These are phyloP conservation scores for Volutella citrinella DNA, from an alignment of 2,329 filamentous ascomycete species.

Conservation along the genomic window DNA sequence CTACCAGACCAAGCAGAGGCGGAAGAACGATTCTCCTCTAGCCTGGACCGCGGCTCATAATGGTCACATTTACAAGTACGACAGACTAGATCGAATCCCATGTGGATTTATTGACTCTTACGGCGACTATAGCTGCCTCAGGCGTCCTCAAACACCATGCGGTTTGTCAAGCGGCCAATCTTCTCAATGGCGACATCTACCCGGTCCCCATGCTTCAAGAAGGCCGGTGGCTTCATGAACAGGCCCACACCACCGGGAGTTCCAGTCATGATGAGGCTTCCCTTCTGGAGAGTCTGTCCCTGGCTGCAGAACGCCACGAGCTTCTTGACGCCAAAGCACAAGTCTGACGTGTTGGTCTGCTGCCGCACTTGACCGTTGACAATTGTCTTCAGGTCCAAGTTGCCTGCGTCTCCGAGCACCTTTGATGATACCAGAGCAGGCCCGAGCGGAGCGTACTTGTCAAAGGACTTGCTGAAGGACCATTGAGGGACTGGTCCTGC, in stretches of 20 bases:
- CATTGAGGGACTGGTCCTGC: slow-evolving; percentile 24
- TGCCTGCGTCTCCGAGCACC: slow-evolving; percentile 26
- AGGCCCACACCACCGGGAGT: slow-evolving; percentile 27
- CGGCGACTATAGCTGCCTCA: too few species aligned
- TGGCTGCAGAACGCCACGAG: slow-evolving; percentile 33
- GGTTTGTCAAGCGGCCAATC: background rate
- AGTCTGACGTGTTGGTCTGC: slow-evolving; percentile 36
- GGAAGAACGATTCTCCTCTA: too few species aligned
- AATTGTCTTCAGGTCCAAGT: slow-evolving; percentile 41
- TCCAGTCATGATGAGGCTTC: slow-evolving; percentile 44
- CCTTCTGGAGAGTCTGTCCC: slow-evolving; percentile 40
- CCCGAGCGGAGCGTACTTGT: slow-evolving; percentile 50
- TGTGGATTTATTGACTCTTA: too few species aligned
- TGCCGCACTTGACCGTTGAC: slow-evolving; percentile 47
- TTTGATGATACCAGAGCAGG: slow-evolving; percentile 30
- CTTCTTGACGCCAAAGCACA: slow-evolving; percentile 41
- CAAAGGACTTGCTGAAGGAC: slow-evolving; percentile 37
- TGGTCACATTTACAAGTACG: too few species aligned
- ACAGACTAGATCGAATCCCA: too few species aligned
- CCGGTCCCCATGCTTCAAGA: too few species aligned
- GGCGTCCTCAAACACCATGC: slow-evolving; percentile 34
- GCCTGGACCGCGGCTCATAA: too few species aligned
- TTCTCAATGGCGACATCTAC: too few species aligned
- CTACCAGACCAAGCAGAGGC: too few species aligned
- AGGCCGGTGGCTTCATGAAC: too few species aligned